Conservation (phyloP, 1,284 basidiomycete genomes). For the Leccinum angustisporum region DNA sequence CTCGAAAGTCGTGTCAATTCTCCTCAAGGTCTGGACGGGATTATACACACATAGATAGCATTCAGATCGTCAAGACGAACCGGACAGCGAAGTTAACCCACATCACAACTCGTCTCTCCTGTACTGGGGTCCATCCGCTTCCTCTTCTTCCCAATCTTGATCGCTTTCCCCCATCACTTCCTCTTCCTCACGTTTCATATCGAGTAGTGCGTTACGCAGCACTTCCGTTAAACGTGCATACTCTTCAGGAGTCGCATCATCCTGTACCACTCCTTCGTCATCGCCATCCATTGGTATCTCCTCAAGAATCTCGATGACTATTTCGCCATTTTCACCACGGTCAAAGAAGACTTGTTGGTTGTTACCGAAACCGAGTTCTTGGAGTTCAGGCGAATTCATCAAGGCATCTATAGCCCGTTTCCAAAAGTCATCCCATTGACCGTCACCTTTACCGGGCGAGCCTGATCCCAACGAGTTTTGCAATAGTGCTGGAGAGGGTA, state of each 20-base stretch:
- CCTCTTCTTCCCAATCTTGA: constrained; percentile 24
- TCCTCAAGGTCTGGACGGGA: constrained; percentile 1
- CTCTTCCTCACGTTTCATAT: constrained; percentile 33
- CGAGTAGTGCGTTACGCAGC: constrained; percentile 42
- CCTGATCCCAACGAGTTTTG: constrained; percentile 22
- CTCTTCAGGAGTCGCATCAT: constrained; percentile 30
- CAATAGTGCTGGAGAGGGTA: constrained; percentile 33
- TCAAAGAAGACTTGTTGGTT: constrained; percentile 41
- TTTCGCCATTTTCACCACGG: constrained; percentile 48
- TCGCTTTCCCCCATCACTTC: constrained; percentile 22
- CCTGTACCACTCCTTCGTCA: constrained; percentile 27
- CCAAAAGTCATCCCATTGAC: constrained; percentile 29
- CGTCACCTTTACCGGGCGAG: constrained; percentile 17
- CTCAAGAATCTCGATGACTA: constrained; percentile 58
- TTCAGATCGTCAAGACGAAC: constrained; percentile 17
- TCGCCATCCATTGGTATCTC: constrained; percentile 41
- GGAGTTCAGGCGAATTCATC: constrained; percentile 36
- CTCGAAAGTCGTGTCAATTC: constrained; percentile 2
- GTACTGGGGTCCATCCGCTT: constrained; percentile 21
- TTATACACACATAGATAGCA: constrained; percentile 9
- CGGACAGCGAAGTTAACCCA: constrained; percentile 24
- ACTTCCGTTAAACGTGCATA: constrained; percentile 39
- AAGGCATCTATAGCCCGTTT: constrained; percentile 44
- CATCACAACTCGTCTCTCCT: constrained; percentile 44
- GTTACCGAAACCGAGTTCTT: constrained; percentile 28